These are phyloP conservation scores for Blastocystis sp. DNA, from an alignment of 352 stramenopile species.

Conservation along the genomic window DNA sequence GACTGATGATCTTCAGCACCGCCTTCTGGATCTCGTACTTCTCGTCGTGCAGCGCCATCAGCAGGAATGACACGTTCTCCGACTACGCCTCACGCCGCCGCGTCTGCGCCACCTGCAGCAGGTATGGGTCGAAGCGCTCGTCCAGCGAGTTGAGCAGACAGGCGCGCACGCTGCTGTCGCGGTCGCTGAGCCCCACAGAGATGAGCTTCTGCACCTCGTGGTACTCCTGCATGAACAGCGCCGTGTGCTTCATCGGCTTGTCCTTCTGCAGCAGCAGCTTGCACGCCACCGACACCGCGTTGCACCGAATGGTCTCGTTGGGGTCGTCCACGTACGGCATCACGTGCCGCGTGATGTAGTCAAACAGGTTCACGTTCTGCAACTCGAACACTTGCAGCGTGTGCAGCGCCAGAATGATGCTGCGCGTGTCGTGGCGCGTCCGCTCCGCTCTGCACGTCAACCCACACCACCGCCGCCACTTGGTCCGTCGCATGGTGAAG, in stretches of 20 bases:
- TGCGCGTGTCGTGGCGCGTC: conserved; percentile 69
- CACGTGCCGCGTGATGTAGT: conserved; percentile 71
- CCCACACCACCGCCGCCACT: not conserved
- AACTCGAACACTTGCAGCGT: conserved; percentile 79
- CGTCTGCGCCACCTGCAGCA: conserved; percentile 21
- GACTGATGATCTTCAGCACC: conserved; percentile 87
- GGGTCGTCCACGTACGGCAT: conserved; percentile 67
- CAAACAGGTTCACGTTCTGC: conserved; percentile 74
- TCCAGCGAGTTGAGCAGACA: conserved; percentile 58
- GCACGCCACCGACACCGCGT: conserved; percentile 37
- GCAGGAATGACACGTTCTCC: conserved; percentile 84
- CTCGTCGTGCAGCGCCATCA: conserved; percentile 92
- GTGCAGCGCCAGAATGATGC: conserved; percentile 77
- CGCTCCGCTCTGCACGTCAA: conserved; percentile 3
- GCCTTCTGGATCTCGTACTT: conserved; percentile 82
- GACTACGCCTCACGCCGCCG: not conserved
- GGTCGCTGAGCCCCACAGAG: conserved; percentile 53
- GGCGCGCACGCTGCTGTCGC: conserved; percentile 25
- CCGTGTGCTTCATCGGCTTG: not conserved
- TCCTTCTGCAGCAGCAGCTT: conserved; percentile 58
- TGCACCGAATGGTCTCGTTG: conserved; percentile 38
- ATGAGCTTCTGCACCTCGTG: conserved; percentile 66
- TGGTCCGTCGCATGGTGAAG: not conserved
- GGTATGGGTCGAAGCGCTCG: conserved; percentile 60
- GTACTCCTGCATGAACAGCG: conserved; percentile 45